Evolutionary conservation across 1,284 basidiomycete species (phyloP), one percentile per base, ranked within the genome.

Genomic region (Ustilago esculenta): DNA sequence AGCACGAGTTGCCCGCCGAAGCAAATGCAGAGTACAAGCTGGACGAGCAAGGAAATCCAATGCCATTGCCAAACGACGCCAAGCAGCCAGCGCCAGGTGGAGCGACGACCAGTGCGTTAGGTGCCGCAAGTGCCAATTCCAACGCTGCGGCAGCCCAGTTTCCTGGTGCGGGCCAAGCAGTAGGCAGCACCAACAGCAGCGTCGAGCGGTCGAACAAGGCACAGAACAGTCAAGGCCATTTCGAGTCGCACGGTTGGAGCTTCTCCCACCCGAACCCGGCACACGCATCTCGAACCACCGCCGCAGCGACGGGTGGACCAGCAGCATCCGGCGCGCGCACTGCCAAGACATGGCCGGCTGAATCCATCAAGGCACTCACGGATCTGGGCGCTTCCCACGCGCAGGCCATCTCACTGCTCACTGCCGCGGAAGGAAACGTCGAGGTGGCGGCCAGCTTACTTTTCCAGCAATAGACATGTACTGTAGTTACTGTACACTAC

Each of bases 391-490:
- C 87, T 2, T 84, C 87, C 15, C 85, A 89, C 54, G 89, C 91
- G 44, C 84, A 90, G 25, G 94, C 94, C 0, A 87, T 92, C 14
- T 87, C 86, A 48, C 85, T 90, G 20, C 84, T 98, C 51, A 87
- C 90, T 18, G 90, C 91, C 5, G 87, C 91, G 1, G 88, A 87
- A 2, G 94, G 94, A 1, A 92, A 95, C 76, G 85, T 94, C 6
- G 92, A 97, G 61, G 85, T 91, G 17, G 94, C 94, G 3, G 94
- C 92, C 4, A 92, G 91, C 30, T 84, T 95, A 82, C 82, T 96
- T 45, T 97, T 97, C 81, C 75, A 76, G 35, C 71, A 76, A 24
- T 75, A 54, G n/a, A n/a, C n/a, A n/a, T n/a, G n/a, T n/a, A n/a
- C n/a, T n/a, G n/a, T n/a, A n/a, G n/a, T n/a, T n/a, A n/a, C n/a